Evolutionary conservation across 257 asterid genomes (phyloP).

Genomic region (Marsdenia floribunda): DNA sequence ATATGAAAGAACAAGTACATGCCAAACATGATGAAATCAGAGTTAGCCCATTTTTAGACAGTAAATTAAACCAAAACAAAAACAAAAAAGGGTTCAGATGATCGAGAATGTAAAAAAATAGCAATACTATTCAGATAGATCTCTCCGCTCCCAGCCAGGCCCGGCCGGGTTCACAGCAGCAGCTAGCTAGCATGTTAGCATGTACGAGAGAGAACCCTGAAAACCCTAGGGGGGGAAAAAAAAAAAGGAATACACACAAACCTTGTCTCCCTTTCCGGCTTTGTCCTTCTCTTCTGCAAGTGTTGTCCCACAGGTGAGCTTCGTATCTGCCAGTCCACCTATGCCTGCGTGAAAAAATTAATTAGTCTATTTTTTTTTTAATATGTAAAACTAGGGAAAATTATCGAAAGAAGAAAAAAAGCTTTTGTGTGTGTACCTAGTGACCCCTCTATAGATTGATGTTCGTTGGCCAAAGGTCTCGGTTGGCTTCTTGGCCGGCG

Average conservation of each 20-base stretch:
- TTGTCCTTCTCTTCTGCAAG: slow-evolving; percentile 93
- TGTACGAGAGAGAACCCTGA: no score
- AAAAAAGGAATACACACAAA: slow-evolving; percentile 3
- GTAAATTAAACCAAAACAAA: no score
- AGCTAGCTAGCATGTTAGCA: no score
- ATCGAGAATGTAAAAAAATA: no score
- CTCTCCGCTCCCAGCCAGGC: no score
- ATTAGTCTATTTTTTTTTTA: background rate
- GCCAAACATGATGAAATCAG: slow-evolving; percentile 25
- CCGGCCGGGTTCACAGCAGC: no score
- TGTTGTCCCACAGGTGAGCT: slow-evolving; percentile 91
- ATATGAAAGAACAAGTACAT: slow-evolving; percentile 27
- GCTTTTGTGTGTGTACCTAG: slow-evolving; percentile 32
- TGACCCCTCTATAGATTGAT: slow-evolving; percentile 71
- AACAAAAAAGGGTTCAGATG: no score
- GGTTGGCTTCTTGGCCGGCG: slow-evolving; percentile 44
- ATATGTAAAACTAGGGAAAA: background rate
- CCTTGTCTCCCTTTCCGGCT: slow-evolving; percentile 97
- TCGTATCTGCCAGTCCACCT: slow-evolving; percentile 91
- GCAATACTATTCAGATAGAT: no score
- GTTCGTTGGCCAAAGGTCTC: slow-evolving; percentile 86
- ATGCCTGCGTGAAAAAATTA: slow-evolving; percentile 34
- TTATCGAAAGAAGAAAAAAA: no score
- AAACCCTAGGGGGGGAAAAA: slow-evolving; percentile 35
- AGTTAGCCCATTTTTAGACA: slow-evolving; percentile 19